phyloP scores from a whole-genome alignment of 2,329 filamentous ascomycete genomes.

The Botryosphaeria dothidea region DNA sequence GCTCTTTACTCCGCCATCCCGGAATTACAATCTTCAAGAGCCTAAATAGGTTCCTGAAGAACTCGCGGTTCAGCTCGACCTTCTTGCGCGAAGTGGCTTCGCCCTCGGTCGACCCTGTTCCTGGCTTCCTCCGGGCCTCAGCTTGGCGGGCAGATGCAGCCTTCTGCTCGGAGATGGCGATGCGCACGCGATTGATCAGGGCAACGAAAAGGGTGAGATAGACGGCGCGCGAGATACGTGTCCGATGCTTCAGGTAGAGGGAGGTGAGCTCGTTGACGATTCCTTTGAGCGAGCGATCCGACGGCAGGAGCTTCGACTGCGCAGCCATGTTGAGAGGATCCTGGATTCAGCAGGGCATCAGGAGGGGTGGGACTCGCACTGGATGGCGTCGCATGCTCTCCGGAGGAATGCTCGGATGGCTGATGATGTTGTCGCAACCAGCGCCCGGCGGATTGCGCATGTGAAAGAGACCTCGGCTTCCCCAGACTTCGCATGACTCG shows the following conservation, averaged over 20 bases:
- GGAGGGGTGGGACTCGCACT: background rate
- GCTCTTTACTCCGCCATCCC: slow-evolving; percentile 85
- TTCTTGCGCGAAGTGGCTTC: slow-evolving; percentile 62
- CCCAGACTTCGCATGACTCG: slow-evolving; percentile 19
- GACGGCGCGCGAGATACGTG: slow-evolving; percentile 43
- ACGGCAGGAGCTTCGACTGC: slow-evolving; percentile 40
- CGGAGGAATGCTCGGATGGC: background rate
- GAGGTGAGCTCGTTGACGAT: slow-evolving; percentile 39
- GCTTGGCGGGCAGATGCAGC: slow-evolving; percentile 72
- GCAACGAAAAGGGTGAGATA: slow-evolving; percentile 44
- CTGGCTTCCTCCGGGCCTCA: slow-evolving; percentile 57
- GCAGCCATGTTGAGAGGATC: slow-evolving; percentile 35
- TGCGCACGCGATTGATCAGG: slow-evolving; percentile 74
- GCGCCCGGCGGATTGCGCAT: slow-evolving; percentile 11
- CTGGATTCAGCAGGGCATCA: slow-evolving; percentile 13
- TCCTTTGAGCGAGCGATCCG: slow-evolving; percentile 35
- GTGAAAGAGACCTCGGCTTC: slow-evolving; percentile 19
- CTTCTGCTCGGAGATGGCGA: slow-evolving; percentile 92
- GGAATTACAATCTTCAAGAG: slow-evolving; percentile 87
- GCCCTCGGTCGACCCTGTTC: slow-evolving; percentile 33
- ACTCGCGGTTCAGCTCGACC: slow-evolving; percentile 90
- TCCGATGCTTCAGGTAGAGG: slow-evolving; percentile 41
- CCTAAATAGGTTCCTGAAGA: slow-evolving; percentile 73
- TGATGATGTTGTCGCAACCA: slow-evolving; percentile 15
- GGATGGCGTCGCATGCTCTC: slow-evolving; percentile 18